These are phyloP conservation scores for Pyricularia grisea DNA, from an alignment of 2,329 filamentous ascomycete genomes.

Conservation along the genomic window DNA sequence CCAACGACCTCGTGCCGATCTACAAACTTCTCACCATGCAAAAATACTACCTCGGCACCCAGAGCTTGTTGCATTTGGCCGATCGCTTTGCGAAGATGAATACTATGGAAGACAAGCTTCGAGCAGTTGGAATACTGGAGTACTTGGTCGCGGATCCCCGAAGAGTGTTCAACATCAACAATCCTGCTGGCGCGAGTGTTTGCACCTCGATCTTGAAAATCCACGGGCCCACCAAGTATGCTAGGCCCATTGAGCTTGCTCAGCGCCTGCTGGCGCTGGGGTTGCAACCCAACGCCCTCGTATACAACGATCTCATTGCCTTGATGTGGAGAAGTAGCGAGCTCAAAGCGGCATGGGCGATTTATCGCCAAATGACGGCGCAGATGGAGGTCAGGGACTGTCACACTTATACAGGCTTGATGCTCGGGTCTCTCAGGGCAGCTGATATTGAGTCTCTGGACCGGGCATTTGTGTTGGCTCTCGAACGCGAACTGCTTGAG, in stretches of 20 bases:
- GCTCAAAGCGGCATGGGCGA: slow-evolving; percentile 50
- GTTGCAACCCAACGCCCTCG: slow-evolving; percentile 50
- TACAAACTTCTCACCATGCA: neutral
- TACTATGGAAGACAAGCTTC: slow-evolving; percentile 23
- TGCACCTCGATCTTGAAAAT: slow-evolving; percentile 50
- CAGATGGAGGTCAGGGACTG: slow-evolving; percentile 53
- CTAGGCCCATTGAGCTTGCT: slow-evolving; percentile 40
- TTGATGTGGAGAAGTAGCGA: slow-evolving; percentile 61
- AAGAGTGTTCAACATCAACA: slow-evolving; percentile 27
- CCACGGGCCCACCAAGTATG: slow-evolving; percentile 19
- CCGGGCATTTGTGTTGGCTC: slow-evolving; percentile 43
- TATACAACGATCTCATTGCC: slow-evolving; percentile 59
- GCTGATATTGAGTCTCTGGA: slow-evolving; percentile 44
- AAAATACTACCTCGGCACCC: neutral
- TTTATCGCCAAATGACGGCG: slow-evolving; percentile 53
- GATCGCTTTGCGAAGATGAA: slow-evolving; percentile 29
- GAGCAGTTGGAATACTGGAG: slow-evolving; percentile 34
- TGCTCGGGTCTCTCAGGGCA: slow-evolving; percentile 58
- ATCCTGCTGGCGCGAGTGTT: slow-evolving; percentile 36
- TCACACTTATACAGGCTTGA: slow-evolving; percentile 58
- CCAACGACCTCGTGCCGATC: neutral
- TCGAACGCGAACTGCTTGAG: slow-evolving; percentile 34
- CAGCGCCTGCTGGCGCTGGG: slow-evolving; percentile 49
- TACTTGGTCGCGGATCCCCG: slow-evolving; percentile 15
- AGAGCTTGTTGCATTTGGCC: slow-evolving; percentile 31